phyloP scores from a whole-genome alignment of 305 asterid genomes.

The Petunia hybrid region DNA sequence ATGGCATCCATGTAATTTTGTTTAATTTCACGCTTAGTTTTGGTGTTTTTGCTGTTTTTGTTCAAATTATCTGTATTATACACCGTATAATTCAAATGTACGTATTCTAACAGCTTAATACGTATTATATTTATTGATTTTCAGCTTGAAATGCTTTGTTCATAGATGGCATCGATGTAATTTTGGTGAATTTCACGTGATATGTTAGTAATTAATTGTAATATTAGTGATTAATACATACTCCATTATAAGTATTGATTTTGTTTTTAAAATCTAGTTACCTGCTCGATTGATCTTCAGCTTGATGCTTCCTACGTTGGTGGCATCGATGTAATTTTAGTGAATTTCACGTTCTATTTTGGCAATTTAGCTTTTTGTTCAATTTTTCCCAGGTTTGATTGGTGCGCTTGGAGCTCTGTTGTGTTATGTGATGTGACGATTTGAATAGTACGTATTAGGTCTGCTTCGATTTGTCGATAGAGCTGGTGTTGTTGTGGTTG shows the following conservation, averaged over 20 bases:
- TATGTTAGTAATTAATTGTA: not conserved
- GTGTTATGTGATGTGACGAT: slow-evolving; percentile 11
- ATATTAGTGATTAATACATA: no score
- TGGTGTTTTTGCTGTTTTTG: no score
- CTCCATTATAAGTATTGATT: not conserved
- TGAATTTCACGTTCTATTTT: slow-evolving; percentile 21
- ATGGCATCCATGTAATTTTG: not conserved
- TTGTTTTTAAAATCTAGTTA: not conserved
- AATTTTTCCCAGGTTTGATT: slow-evolving; percentile 18
- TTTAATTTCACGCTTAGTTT: not conserved
- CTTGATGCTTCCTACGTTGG: no score
- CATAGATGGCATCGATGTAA: not conserved
- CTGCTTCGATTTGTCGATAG: slow-evolving; percentile 26
- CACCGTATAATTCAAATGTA: not conserved
- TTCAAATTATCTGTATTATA: no score
- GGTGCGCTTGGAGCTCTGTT: slow-evolving; percentile 2
- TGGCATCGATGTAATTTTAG: not conserved
- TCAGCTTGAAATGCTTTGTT: slow-evolving; percentile 9
- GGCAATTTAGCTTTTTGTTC: not conserved
- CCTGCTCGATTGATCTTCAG: not conserved
- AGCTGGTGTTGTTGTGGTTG: slow-evolving; percentile 27
- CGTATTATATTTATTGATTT: slow-evolving; percentile 20
- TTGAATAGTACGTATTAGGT: slow-evolving; percentile 27
- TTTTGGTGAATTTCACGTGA: slow-evolving; percentile 27
- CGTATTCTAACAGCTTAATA: not conserved